Base-by-base conservation (phyloP, 495 filamentous ascomycete genomes). In the Talaromyces adpressus region DNA sequence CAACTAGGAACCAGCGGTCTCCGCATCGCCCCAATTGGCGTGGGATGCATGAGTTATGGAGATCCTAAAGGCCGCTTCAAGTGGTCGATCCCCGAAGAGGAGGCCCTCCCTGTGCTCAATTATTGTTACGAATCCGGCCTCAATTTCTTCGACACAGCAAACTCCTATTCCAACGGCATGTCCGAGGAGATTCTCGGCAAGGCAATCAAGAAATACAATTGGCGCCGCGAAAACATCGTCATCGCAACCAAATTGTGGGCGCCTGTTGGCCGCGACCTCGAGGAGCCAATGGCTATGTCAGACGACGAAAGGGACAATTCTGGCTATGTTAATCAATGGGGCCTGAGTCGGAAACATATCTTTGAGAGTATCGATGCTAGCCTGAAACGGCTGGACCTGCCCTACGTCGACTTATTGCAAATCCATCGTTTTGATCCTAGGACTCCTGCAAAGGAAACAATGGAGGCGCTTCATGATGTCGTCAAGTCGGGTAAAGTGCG, bases 331-430 rank as follows among this genome's bases (percentile, higher is more conserved):
- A 36, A 36, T 12, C 32, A 36, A 9, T 36, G 11, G 8, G 32
- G 32, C 7, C 32, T 36, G 32, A 36, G 32, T 36, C 32, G 32
- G 32, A 36, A 36, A 36, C 32, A 36, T 36, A 36, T 36, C 32
- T 36, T 36, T 36, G 32, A 36, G 32, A 36, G 32, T 36, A 36
- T 36, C 32, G 32, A 36, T 12, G 32, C 32, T 9, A 36, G 32
- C 3, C 32, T 36, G 3, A 36, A 36, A 12, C 11, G 32, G 9
- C 32, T 36, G 9, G 32, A 36, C 32, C 32, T 36, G 0, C 72
- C 75, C 27, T 92, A 92, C 67, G 84, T 92, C 67, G 90, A 93
- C 67, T 72, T 92, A 27, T 80, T 91, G 52, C 86, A 90, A 70
- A 90, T 92, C 64, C 90, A 94, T 65, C 75, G 83, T 5, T 71